phyloP scores from a whole-genome alignment of 805 yeast genomes.

The Saturnispora sanitii region DNA sequence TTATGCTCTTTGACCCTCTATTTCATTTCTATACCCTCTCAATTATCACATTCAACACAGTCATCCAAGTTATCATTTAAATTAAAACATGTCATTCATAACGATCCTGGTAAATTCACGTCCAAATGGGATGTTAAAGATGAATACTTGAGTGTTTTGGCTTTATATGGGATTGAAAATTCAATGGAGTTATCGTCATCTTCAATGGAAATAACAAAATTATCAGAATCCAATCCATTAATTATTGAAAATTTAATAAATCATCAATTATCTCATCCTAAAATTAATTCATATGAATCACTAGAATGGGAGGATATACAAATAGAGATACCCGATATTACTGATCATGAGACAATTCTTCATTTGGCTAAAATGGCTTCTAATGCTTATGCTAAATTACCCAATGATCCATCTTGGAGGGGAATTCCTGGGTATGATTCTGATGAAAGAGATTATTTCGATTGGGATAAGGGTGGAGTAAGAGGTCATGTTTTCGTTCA shows the following conservation, averaged over 20 bases:
- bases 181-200: slow-evolving; percentile 15
- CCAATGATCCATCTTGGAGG: slow-evolving; percentile 77
- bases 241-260: slow-evolving; percentile 57
- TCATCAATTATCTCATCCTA: slow-evolving; percentile 36
- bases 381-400: slow-evolving; percentile 78
- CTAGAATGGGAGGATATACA: slow-evolving; percentile 58
- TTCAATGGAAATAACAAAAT: slow-evolving; percentile 24
- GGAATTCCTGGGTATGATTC: slow-evolving; percentile 37
- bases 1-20: not conserved
- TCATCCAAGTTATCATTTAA: slow-evolving; percentile 15
- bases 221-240: slow-evolving; percentile 44
- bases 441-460: slow-evolving; percentile 52
- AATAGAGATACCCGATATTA: slow-evolving; percentile 59
- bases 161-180: slow-evolving; percentile 1
- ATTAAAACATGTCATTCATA: slow-evolving; percentile 55
- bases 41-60: not conserved
- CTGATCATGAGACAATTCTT: slow-evolving; percentile 64
- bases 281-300: slow-evolving; percentile 29
- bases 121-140: not conserved
- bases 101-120: slow-evolving; percentile 41
- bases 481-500: slow-evolving; percentile 84
- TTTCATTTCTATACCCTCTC: not conserved
- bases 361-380: slow-evolving; percentile 78
- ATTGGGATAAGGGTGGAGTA: slow-evolving; percentile 80
- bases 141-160: not conserved